These are phyloP conservation scores for Colletotrichum australisinense DNA, from an alignment of 2,329 filamentous ascomycete genomes.

Conservation along the genomic window DNA sequence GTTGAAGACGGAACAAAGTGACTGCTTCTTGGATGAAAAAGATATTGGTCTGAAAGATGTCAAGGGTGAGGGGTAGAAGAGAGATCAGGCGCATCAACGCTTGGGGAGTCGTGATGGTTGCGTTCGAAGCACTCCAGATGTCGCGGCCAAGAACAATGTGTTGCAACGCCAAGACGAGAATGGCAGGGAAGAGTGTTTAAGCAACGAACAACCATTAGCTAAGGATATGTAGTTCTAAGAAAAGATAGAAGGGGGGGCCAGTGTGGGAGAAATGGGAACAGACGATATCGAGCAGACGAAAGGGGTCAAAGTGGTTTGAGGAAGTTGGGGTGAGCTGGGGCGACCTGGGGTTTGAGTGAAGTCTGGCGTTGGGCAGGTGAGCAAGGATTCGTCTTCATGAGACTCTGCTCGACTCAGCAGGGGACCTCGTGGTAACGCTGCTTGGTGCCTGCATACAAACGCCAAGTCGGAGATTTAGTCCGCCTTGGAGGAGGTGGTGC, in stretches of 20 bases:
- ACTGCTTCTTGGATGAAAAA: constrained; percentile 9
- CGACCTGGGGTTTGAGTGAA: neutral
- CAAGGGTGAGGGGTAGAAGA: constrained; percentile 11
- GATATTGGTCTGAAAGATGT: neutral
- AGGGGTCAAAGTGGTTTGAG: constrained; percentile 18
- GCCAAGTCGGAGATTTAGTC: constrained; percentile 9
- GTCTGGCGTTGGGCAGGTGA: neutral
- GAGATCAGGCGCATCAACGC: constrained; percentile 18
- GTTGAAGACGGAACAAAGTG: neutral
- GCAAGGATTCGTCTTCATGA: neutral
- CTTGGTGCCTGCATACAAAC: neutral
- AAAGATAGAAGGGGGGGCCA: neutral
- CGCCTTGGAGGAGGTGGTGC: neutral
- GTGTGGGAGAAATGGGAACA: neutral
- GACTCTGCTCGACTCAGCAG: constrained; percentile 11
- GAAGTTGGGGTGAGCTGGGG: neutral
- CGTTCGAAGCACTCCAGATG: constrained; percentile 28
- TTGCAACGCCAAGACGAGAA: constrained; percentile 21
- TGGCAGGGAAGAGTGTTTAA: constrained; percentile 14
- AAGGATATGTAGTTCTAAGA: neutral
- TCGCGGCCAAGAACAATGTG: constrained; percentile 25
- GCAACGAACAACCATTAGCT: neutral
- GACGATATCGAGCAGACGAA: constrained; percentile 9
- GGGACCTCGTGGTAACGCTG: neutral
- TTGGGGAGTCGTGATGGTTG: constrained; percentile 22